Evolutionary conservation across 2,329 filamentous ascomycete species (phyloP).

Genomic region (Colletotrichum musicola): DNA sequence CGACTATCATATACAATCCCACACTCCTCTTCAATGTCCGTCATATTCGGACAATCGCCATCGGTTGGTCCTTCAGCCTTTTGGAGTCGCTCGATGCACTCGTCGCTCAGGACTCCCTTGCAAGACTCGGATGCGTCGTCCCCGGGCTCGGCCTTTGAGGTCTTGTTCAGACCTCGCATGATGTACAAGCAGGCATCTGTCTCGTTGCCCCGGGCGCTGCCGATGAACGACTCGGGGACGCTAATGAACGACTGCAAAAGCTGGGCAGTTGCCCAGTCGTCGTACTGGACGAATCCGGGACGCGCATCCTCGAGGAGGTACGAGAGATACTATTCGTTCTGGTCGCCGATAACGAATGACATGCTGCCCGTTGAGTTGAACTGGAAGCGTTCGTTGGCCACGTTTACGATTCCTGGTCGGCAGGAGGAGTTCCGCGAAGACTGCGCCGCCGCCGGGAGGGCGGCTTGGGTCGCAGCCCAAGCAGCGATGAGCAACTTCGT

Average conservation of each 20-base stretch:
- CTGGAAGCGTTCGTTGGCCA: background rate
- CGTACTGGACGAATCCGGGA: background rate
- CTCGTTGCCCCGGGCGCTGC: background rate
- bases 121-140: background rate
- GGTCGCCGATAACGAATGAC: background rate
- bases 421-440: background rate
- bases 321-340: background rate
- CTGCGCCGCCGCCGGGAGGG: background rate
- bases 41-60: background rate
- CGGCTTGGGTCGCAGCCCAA: background rate
- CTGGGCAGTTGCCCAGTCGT: background rate
- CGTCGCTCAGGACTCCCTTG: constrained; percentile 1
- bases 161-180: constrained; percentile 1
- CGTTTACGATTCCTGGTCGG: background rate
- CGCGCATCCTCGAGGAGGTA: background rate
- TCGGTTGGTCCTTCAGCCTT: background rate
- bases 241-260: background rate
- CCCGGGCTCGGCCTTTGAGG: background rate
- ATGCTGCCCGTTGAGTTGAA: background rate
- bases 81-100: background rate
- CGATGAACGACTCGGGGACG: background rate
- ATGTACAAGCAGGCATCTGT: background rate
- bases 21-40: background rate
- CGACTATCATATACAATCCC: background rate
- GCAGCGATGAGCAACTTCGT: background rate